Evolutionary conservation across 192 early-diverging fungal species (phyloP).

Genomic region (Coemansia umbellata): DNA sequence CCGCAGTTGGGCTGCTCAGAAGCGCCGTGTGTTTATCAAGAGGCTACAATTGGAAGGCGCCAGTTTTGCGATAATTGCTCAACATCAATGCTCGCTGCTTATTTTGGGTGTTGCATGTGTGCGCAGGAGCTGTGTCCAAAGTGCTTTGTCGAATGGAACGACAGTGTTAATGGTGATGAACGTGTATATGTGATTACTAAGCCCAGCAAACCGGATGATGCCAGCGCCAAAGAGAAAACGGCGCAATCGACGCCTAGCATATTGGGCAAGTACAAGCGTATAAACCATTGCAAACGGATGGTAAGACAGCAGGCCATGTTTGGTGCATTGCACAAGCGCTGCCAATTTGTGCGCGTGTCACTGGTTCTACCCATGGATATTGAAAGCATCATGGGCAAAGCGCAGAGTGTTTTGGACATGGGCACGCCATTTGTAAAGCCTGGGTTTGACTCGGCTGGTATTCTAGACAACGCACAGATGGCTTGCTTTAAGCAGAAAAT

Average conservation of each 20-base stretch:
- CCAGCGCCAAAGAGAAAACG: background rate
- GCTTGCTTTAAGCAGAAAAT: slow-evolving; percentile 4
- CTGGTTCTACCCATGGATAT: slow-evolving; percentile 6
- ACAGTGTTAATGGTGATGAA: too few relatives aligned
- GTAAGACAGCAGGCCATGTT: too few relatives aligned
- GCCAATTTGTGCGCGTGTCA: slow-evolving; percentile 28
- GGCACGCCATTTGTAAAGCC: background rate
- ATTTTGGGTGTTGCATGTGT: slow-evolving; percentile 41
- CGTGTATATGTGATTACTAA: background rate
- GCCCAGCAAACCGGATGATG: background rate
- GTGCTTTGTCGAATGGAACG: slow-evolving; percentile 42
- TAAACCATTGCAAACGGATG: too few relatives aligned
- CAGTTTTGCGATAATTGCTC: slow-evolving; percentile 54
- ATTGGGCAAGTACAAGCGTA: too few relatives aligned
- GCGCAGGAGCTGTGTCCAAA: slow-evolving; percentile 41
- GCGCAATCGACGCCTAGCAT: too few relatives aligned
- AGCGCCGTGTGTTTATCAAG: slow-evolving; percentile 13
- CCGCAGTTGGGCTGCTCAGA: slow-evolving; percentile 22
- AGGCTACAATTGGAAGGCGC: slow-evolving; percentile 7
- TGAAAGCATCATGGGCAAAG: background rate
- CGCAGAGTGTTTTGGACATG: background rate
- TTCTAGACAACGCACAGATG: background rate
- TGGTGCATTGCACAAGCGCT: background rate
- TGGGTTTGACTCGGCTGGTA: slow-evolving; percentile 15
- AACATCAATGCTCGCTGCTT: slow-evolving; percentile 46